Base-by-base conservation (phyloP, 164 flowering plant species). In the Tetrastigma voinierianum region DNA sequence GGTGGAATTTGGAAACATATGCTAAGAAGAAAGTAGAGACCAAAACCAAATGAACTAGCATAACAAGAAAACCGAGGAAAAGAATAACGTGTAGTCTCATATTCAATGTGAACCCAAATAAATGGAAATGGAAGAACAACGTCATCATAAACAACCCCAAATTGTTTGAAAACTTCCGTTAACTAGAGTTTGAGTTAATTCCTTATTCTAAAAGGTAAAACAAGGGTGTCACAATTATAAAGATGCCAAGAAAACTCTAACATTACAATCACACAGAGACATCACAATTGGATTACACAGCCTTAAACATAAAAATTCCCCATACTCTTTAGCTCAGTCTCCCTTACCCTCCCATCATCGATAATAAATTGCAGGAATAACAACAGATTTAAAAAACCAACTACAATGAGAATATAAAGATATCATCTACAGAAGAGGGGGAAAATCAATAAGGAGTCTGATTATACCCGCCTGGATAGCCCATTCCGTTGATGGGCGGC, bases 401-500 rank as follows among this genome's bases (percentile, higher is more conserved):
- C 67, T 48, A 56, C 47, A 54, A 49, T 57, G 52, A 21, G 10
- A 60, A 57, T 59, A 61, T 47, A 62, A 59, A 64, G 59, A 69
- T 20, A 72, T n/a, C 14, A 20, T 49, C 67, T 9, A 61, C 5
- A 40, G 17, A 66, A 49, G 19, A n/a, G 45, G 12, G 57, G 64
- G 51, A 49, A 64, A 62, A 66, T 77, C 73, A 79, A 53, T 70
- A 76, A 47, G 80, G 78, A 65, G 77, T n/a, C 59, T 79, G 67
- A 70, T 80, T 75, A 58, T 80, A 81, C 75, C 86, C 89, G 24
- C 77, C 64, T 1, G 86, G 82, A 10, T 72, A 57, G 23, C 83
- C 83, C 73, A 76, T 73, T 49, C 87, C 86, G 53, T 80, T 78
- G 25, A 71, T 77, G 0, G 86, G 87, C 6, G 89, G 91, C 88